A percentile compares a stretch with the other conserved stretches of the same genome.
Evolutionary conservation across 208 protist species (phyloP).

Genomic region (Leishmania amazonensis): DNA sequence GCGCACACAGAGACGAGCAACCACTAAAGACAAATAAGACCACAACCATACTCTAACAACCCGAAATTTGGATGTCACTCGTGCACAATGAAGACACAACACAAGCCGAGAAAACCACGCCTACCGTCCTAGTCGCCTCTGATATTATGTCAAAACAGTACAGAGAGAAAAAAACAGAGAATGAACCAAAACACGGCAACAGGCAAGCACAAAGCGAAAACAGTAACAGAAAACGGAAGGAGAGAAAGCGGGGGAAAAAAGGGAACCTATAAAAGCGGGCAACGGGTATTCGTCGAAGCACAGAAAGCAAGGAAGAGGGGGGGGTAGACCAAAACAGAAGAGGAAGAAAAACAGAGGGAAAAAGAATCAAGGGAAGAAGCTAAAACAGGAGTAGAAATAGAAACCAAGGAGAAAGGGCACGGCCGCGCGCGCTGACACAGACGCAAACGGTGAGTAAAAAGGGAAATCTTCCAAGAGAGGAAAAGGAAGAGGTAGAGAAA

Average conservation of each 20-base stretch:
- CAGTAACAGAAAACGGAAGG: not conserved
- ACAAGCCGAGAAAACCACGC: not conserved
- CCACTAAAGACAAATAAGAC: not conserved
- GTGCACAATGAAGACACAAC: not conserved
- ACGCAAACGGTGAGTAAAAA: not conserved
- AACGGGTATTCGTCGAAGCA: not conserved
- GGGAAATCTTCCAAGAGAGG: not conserved
- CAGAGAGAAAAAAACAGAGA: not conserved
- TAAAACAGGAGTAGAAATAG: not conserved
- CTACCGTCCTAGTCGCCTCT: not conserved
- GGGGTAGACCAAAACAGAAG: not conserved
- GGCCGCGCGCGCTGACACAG: not conserved
- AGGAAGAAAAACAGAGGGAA: not conserved
- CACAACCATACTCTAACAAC: not conserved
- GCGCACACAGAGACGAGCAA: not conserved
- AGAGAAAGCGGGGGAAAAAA: not conserved
- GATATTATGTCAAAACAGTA: not conserved
- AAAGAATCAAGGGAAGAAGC: not conserved
- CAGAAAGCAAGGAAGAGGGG: not conserved
- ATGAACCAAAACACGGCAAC: not conserved
- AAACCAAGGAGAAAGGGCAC: not conserved
- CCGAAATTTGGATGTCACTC: not conserved
- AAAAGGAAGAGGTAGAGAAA: not conserved
- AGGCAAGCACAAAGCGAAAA: not conserved
- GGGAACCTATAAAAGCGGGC: not conserved